Conservation (phyloP, 192 early-diverging fungal species). For the Gorgonomyces haynaldii region DNA sequence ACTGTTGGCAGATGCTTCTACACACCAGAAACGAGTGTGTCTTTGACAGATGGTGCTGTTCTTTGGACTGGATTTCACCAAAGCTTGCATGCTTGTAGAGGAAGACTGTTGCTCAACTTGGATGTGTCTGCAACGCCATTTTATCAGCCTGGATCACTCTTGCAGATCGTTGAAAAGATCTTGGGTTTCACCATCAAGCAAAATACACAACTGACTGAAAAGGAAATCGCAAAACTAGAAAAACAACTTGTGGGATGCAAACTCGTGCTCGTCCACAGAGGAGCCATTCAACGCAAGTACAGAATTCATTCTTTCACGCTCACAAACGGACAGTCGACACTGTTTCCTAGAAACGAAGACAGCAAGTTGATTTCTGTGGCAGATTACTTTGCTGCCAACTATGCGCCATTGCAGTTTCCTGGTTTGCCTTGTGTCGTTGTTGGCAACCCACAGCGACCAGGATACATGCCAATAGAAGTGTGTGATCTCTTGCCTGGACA, state of each 20-base stretch:
- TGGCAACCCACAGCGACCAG: slow-evolving; percentile 43
- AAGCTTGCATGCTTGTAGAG: slow-evolving; percentile 64
- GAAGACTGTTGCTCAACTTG: slow-evolving; percentile 46
- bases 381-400: slow-evolving; percentile 63
- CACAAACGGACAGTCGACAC: slow-evolving; percentile 53
- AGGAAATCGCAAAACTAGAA: slow-evolving; percentile 34
- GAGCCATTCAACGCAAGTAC: slow-evolving; percentile 61
- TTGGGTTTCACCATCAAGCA: slow-evolving; percentile 36
- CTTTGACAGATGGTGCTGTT: slow-evolving; percentile 65
- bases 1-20: slow-evolving; percentile 86
- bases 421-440: slow-evolving; percentile 69
- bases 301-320: slow-evolving; percentile 56
- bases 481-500: slow-evolving; percentile 75
- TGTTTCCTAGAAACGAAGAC: slow-evolving; percentile 49
- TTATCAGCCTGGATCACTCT: slow-evolving; percentile 48
- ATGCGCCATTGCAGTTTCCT: slow-evolving; percentile 62
- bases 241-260: slow-evolving; percentile 36
- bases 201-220: slow-evolving; percentile 35
- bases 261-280: slow-evolving; percentile 40
- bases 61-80: slow-evolving; percentile 92
- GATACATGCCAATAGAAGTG: slow-evolving; percentile 80
- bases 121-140: slow-evolving; percentile 52
- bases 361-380: slow-evolving; percentile 41
- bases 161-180: slow-evolving; percentile 59
- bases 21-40: slow-evolving; percentile 48